Evolutionary conservation across 1,284 basidiomycete genomes (phyloP).

Genomic region (Polyporus tsugae): DNA sequence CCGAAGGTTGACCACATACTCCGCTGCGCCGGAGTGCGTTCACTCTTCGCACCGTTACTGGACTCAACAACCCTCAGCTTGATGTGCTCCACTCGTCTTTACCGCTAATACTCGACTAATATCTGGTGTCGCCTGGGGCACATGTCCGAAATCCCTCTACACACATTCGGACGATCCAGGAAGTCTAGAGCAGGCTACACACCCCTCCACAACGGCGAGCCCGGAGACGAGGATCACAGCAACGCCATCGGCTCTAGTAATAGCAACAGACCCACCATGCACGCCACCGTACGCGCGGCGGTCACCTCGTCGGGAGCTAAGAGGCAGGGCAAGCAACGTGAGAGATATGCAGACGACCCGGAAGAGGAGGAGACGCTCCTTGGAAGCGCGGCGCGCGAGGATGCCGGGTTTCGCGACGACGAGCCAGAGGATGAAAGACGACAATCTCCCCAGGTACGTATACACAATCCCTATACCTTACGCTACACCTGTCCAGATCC

Average conservation of each 20-base stretch:
- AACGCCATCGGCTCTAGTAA: conserved; percentile 21
- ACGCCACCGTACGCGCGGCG: conserved; percentile 46
- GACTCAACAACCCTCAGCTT: conserved; percentile 1
- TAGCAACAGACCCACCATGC: conserved; percentile 17
- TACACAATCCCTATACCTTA: neutral
- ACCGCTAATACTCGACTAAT: conserved; percentile 20
- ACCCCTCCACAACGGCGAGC: conserved; percentile 47
- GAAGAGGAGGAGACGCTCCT: conserved; percentile 65
- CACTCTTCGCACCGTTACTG: neutral
- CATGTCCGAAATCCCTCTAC: conserved; percentile 79
- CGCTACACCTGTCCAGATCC: neutral
- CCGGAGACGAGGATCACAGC: conserved; percentile 44
- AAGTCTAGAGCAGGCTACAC: conserved; percentile 57
- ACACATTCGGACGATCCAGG: conserved; percentile 59
- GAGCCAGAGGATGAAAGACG: conserved; percentile 35
- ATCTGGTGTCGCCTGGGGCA: conserved; percentile 22
- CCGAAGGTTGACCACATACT: neutral
- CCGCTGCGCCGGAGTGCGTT: no score
- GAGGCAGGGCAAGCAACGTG: conserved; percentile 53
- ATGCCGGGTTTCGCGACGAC: conserved; percentile 39
- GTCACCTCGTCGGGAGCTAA: conserved; percentile 44
- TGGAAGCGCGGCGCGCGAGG: conserved; percentile 49
- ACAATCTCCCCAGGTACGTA: conserved; percentile 39
- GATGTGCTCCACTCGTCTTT: conserved; percentile 13
- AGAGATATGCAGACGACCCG: conserved; percentile 65